Base-by-base conservation (phyloP, 129 eudicot species). In the Solidago caesia region DNA sequence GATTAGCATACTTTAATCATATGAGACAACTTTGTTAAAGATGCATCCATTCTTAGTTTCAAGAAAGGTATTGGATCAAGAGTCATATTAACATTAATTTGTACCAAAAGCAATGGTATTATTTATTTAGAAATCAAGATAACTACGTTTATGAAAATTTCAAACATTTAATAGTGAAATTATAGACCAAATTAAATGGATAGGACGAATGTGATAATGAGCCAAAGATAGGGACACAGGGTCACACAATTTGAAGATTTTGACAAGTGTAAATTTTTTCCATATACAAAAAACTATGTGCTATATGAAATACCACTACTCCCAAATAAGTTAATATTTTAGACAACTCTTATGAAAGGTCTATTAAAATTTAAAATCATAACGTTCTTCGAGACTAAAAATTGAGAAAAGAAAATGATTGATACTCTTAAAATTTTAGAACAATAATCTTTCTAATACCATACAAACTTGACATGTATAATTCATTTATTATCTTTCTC, bases 1-100 rank as follows among this genome's bases (percentile, higher is more conserved):
- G 82, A 78, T 71, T 78, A 61, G 41, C 45, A 59, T 42, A 51
- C 13, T 65, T 73, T 79, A 47, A 57, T 73, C 55, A 55, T 46
- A 44, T 48, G 25, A 26, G 64, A 55, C 74, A 72, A 65, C 55
- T 55, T 56, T 21, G 66, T 33, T 79, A 67, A 65, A 79, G 77
- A 72, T 68, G 60, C 39, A 65, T 53, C 12, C 44, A 8, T 66
- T 44, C 11, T 29, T 72, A 58, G 68, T 16, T 47, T 58, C 33
- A n/a, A 48, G 33, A 62, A 0, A 53, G 7, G 62, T 60, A 64
- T 60, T 70, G 82, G 67, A 70, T 78, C 63, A 57, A 10, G 70
- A 70, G 65, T 62, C 71, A 49, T 62, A 42, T 48, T 70, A 70
- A 47, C 58, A 78, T 62, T 53, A 45, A 45, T 27, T 77, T 78